phyloP scores from a whole-genome alignment of 352 stramenopile species.

The Pythium folliculosum region DNA sequence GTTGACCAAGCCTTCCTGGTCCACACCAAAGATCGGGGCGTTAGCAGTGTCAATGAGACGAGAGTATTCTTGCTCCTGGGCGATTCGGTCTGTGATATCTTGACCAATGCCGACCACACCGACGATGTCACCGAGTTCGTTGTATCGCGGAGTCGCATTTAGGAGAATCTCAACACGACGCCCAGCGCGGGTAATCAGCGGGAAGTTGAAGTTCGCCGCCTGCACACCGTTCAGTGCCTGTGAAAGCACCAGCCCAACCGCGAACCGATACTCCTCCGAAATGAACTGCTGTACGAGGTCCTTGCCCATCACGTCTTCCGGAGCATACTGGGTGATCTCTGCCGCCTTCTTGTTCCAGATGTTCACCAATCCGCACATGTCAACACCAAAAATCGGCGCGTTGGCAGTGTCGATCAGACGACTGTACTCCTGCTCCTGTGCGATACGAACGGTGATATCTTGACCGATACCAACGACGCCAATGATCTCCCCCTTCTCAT shows the following conservation, averaged over 20 bases:
- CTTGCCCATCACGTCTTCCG: slow-evolving; percentile 88
- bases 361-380: slow-evolving; percentile 74
- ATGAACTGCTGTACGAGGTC: slow-evolving; percentile 91
- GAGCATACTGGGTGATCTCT: slow-evolving; percentile 87
- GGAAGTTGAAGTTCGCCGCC: slow-evolving; percentile 85
- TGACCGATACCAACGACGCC: slow-evolving; percentile 83
- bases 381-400: slow-evolving; percentile 86
- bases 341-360: slow-evolving; percentile 92
- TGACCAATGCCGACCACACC: slow-evolving; percentile 86
- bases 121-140: slow-evolving; percentile 73
- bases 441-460: slow-evolving; percentile 80
- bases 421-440: slow-evolving; percentile 88
- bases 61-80: slow-evolving; percentile 88
- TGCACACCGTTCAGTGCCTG: slow-evolving; percentile 71
- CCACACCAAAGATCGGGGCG: slow-evolving; percentile 89
- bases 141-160: slow-evolving; percentile 76
- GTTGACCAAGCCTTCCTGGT: slow-evolving; percentile 77
- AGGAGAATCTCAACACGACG: slow-evolving; percentile 77
- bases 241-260: slow-evolving; percentile 65
- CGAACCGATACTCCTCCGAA: slow-evolving; percentile 63
- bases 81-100: slow-evolving; percentile 88
- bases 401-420: slow-evolving; percentile 89
- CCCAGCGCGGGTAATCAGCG: slow-evolving; percentile 74
- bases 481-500: slow-evolving; percentile 79
- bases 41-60: slow-evolving; percentile 90